Evolutionary conservation across 2,329 filamentous ascomycete species (phyloP), one percentile per base, ranked within the genome.

Genomic region (Aspergillus flavus): DNA sequence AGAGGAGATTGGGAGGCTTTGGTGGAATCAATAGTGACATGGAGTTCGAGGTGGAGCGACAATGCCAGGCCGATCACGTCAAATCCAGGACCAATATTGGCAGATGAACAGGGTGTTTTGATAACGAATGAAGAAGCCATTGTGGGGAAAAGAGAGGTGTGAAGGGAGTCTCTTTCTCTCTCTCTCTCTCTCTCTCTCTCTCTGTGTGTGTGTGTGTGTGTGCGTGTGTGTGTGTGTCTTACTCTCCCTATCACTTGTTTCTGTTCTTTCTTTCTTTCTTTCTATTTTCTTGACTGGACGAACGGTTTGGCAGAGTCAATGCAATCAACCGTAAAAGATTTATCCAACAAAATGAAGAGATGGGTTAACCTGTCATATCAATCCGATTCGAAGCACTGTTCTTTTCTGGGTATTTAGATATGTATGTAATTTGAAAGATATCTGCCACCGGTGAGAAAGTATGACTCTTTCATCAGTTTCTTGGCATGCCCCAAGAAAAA

Each of bases 71-170:
- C 81, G 77, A 98, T 97, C 72, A 97, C 94, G 83, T 99, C 94
- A 84, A 98, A 99, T 63, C 94, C 94, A 56, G 94, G 94, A 70
- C 93, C 94, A 76, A 98, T 97, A 84, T 98, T 98, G 81, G 94
- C 94, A 66, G 94, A 97, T 64, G 94, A 98, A 82, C 92, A 96
- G 68, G 94, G 94, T 66, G 93, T 92, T 81, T 86, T 88, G 84
- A 93, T 91, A 70, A 85, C 82, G 79, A 91, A 90, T 60, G 86
- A 68, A 57, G 70, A 65, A 64, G 67, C 57, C 68, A 68, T 68
- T 54, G 61, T 60, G 32, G 57, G 45, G 52, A 14, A 32, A 30
- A 56, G 12, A 55, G 5, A 26, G 1, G n/a, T 36, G 11, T 41
- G 16, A n/a, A 34, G 16, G 28, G 21, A 12, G 3, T 39, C n/a